Evolutionary conservation across 1,284 basidiomycete species (phyloP).

Genomic region (Naganishia liquefaciens): DNA sequence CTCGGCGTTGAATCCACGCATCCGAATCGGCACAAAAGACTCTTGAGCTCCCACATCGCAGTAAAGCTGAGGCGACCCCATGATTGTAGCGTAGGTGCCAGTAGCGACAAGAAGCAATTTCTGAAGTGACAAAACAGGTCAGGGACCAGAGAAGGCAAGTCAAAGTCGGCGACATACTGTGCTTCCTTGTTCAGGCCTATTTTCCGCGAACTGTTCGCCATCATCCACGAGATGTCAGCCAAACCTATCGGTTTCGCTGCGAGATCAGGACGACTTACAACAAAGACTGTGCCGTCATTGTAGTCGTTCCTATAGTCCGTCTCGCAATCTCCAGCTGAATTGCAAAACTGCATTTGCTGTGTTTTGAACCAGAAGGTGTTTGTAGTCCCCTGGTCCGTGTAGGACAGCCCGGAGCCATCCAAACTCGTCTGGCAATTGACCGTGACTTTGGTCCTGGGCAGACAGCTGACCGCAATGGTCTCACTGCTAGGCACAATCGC

Average conservation of each 20-base stretch:
- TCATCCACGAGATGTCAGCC: no score
- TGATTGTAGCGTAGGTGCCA: background rate
- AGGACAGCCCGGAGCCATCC: slow-evolving; percentile 13
- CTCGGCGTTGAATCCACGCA: slow-evolving; percentile 2
- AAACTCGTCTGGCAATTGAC: slow-evolving; percentile 3
- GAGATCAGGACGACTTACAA: background rate
- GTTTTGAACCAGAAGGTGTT: slow-evolving; percentile 10
- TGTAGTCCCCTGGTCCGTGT: background rate
- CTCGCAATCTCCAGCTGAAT: background rate
- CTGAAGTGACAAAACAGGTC: background rate
- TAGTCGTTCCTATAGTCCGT: slow-evolving; percentile 13
- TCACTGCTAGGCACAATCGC: background rate
- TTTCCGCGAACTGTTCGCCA: slow-evolving; percentile 8
- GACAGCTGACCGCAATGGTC: slow-evolving; percentile 13
- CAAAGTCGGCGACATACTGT: background rate
- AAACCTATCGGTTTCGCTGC: background rate
- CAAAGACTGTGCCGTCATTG: slow-evolving; percentile 11
- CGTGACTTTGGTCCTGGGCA: slow-evolving; percentile 17
- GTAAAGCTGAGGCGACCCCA: slow-evolving; percentile 11
- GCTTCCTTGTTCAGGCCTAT: slow-evolving; percentile 9
- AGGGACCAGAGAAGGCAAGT: background rate
- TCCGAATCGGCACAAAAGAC: slow-evolving; percentile 10
- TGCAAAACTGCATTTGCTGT: slow-evolving; percentile 19
- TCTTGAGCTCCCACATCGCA: slow-evolving; percentile 14
- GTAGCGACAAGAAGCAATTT: slow-evolving; percentile 10